Base-by-base conservation (phyloP, 495 filamentous ascomycete species). In the Cercophora newfieldiana region DNA sequence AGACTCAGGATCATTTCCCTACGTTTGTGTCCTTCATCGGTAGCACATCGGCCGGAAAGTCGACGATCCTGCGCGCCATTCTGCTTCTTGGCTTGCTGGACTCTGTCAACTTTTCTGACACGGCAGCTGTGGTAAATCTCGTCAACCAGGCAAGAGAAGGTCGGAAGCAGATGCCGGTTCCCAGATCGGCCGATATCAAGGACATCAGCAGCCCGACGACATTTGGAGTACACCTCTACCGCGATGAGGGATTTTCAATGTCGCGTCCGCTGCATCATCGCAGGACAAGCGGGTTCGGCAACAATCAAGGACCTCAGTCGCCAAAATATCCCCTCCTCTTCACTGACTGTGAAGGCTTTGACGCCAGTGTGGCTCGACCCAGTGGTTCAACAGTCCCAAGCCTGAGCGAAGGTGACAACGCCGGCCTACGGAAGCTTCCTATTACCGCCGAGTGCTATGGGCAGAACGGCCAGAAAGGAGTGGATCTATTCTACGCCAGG, bases 21-120 rank as follows among this genome's bases (percentile, higher is more conserved):
- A 63, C 44, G 22, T 51, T 63, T 33, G 48, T 63, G n/a, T 63
- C 60, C 2, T 63, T 63, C 25, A 63, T 63, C 16, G 60, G 60
- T 8, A 63, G 47, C 24, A 63, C 60, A 30, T 51, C 47, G 8
- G 60, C 60, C 16, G 60, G 60, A 22, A 63, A 63, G 47, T 63
- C 60, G 1, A 63, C 60, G 0, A 50, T 63, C 48, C 44, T 55
- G 3, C 47, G 60, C 14, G 60, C 60, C 22, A 63, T 63, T 48
- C 60, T 63, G 6, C 10, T 63, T 16, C 60, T 63, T 14, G 60
- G 60, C 3, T 8, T 54, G 25, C 51, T 55, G 8, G 51, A 55
- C 51, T 24, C 21, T 7, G 24, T 26, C 51, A 28, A 55, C 51
- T 18, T 22, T 7, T 24, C 19, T 5, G 24, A 55, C 24, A 55